Conservation (phyloP, 768 basidiomycete genomes). For the Termitomyces sp. region DNA sequence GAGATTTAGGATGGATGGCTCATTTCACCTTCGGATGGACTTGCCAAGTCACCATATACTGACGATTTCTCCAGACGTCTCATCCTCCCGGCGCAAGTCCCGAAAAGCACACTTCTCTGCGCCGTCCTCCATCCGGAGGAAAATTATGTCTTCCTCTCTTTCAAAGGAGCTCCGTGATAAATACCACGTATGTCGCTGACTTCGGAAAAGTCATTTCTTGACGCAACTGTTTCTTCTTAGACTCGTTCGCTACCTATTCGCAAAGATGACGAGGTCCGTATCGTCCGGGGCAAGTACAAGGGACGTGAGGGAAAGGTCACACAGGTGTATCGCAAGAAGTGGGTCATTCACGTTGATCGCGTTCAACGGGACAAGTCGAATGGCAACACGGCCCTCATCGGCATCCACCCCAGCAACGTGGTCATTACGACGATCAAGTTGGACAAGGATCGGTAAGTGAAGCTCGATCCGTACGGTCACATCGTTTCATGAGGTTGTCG, state of each 20-base stretch:
- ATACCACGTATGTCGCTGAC: constrained; percentile 65
- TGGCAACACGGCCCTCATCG: constrained; percentile 89
- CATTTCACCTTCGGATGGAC: constrained; percentile 35
- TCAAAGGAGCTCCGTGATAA: constrained; percentile 92
- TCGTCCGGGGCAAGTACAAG: constrained; percentile 97
- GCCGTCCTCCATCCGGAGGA: constrained; percentile 91
- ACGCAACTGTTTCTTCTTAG: constrained; percentile 30
- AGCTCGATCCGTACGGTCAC: background rate
- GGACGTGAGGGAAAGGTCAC: constrained; percentile 98
- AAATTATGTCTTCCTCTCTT: constrained; percentile 96
- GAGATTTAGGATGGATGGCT: constrained; percentile 51
- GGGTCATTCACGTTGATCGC: constrained; percentile 98
- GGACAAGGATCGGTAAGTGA: constrained; percentile 76
- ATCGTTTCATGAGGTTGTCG: constrained; percentile 2
- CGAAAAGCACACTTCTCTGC: constrained; percentile 98
- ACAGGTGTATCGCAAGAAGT: constrained; percentile 98
- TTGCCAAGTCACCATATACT: constrained; percentile 22
- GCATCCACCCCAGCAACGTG: constrained; percentile 95
- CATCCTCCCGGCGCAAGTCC: constrained; percentile 93
- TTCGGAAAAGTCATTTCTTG: background rate
- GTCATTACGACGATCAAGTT: constrained; percentile 91
- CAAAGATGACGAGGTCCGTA: constrained; percentile 97
- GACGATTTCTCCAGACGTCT: constrained; percentile 55
- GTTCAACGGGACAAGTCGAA: constrained; percentile 97
- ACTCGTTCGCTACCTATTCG: constrained; percentile 90